Conservation (phyloP, 768 basidiomycete genomes). For the Pisolithus tinctorius region DNA sequence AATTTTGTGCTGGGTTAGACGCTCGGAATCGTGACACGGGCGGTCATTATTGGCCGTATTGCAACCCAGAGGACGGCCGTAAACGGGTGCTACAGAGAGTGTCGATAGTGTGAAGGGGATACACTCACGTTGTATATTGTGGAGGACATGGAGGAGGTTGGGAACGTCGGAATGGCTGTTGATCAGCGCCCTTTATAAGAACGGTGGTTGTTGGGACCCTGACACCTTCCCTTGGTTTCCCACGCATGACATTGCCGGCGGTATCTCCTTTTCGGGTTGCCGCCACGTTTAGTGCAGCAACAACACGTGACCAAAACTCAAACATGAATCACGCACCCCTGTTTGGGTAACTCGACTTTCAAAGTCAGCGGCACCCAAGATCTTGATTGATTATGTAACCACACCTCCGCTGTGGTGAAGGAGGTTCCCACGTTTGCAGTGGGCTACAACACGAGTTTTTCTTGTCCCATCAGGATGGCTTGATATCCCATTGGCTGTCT, state of each 20-base stretch:
- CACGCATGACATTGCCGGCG: slow-evolving; percentile 31
- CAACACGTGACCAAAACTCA: slow-evolving; percentile 18
- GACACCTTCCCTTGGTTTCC: slow-evolving; percentile 24
- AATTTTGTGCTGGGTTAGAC: slow-evolving; percentile 20
- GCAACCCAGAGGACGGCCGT: neutral
- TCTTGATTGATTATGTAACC: neutral
- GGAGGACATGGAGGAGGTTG: slow-evolving; percentile 32
- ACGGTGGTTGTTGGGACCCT: slow-evolving; percentile 28
- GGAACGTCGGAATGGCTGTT: slow-evolving; percentile 32
- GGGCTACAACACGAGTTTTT: too few relatives aligned
- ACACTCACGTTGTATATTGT: slow-evolving; percentile 33
- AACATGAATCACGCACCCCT: slow-evolving; percentile 14
- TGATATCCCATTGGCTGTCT: too few relatives aligned
- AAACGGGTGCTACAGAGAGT: neutral
- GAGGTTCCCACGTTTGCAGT: too few relatives aligned
- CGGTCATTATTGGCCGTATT: neutral
- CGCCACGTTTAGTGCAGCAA: slow-evolving; percentile 20
- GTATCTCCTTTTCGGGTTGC: slow-evolving; percentile 22
- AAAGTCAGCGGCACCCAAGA: slow-evolving; percentile 16
- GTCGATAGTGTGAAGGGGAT: neutral
- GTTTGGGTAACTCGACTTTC: slow-evolving; percentile 5
- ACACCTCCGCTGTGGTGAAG: too few relatives aligned
- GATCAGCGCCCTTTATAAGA: slow-evolving; percentile 35
- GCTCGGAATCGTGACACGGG: neutral
- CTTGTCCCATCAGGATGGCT: too few relatives aligned